Evolutionary conservation across 768 basidiomycete genomes (phyloP).

Genomic region (Antrodiella citrinella): DNA sequence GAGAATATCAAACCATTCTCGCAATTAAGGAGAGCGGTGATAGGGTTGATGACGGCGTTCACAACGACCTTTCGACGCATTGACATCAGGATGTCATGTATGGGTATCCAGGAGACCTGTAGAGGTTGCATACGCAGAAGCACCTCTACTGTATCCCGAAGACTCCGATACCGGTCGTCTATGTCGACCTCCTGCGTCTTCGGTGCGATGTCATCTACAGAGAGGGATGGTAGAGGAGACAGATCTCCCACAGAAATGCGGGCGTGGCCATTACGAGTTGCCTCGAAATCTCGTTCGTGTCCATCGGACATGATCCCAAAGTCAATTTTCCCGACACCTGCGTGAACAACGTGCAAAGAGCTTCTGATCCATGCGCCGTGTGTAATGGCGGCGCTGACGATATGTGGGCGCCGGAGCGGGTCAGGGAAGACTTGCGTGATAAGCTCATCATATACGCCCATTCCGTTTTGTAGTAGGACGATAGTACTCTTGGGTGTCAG

Average conservation of each 20-base stretch:
- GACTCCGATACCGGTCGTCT: constrained; percentile 41
- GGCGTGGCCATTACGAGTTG: constrained; percentile 18
- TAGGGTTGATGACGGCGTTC: constrained; percentile 76
- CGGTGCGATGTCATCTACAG: constrained; percentile 25
- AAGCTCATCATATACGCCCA: constrained; percentile 84
- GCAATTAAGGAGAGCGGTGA: constrained; percentile 76
- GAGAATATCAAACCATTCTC: constrained; percentile 69
- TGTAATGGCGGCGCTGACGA: constrained; percentile 76
- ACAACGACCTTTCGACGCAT: constrained; percentile 78
- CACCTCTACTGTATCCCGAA: constrained; percentile 62
- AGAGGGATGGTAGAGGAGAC: neutral
- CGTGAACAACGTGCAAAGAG: constrained; percentile 52
- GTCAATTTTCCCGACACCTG: constrained; percentile 61
- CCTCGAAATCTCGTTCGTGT: constrained; percentile 54
- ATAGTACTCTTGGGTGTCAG: constrained; percentile 66
- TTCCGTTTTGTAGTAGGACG: constrained; percentile 90
- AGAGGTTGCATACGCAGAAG: constrained; percentile 52
- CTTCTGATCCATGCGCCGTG: constrained; percentile 65
- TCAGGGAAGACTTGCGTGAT: constrained; percentile 63
- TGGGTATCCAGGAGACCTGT: constrained; percentile 54
- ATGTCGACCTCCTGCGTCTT: constrained; percentile 48
- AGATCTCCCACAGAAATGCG: constrained; percentile 19
- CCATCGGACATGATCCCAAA: constrained; percentile 77
- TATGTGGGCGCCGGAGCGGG: constrained; percentile 66
- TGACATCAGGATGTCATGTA: constrained; percentile 54